Percentiles rank a stretch among this genome's conserved stretches.
Evolutionary conservation across 2,329 filamentous ascomycete genomes (phyloP).

Genomic region (Exophiala lecanii-corni): DNA sequence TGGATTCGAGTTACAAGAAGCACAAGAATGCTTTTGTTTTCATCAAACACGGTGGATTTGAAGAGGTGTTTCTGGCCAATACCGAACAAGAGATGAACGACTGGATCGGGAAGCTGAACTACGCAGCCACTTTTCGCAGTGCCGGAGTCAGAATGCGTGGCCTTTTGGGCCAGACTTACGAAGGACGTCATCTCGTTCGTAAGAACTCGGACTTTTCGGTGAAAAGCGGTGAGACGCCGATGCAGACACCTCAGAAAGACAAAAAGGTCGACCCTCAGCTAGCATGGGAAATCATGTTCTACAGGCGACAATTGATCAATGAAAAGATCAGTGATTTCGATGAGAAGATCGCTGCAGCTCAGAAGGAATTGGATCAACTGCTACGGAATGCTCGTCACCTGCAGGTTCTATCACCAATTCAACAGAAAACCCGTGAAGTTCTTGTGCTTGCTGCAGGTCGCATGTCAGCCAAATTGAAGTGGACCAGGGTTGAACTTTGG

Average conservation of each 20-base stretch:
- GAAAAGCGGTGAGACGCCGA: conserved; percentile 58
- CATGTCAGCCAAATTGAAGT: conserved; percentile 83
- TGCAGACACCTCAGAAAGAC: conserved; percentile 35
- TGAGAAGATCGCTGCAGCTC: conserved; percentile 65
- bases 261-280: conserved; percentile 61
- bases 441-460: conserved; percentile 79
- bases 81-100: conserved; percentile 91
- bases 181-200: conserved; percentile 68
- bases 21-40: conserved; percentile 95
- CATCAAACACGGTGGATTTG: conserved; percentile 76
- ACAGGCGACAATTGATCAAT: conserved; percentile 75
- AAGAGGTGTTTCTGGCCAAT: conserved; percentile 88
- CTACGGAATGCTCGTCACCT: conserved; percentile 87
- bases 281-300: conserved; percentile 77
- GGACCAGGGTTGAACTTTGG: conserved; percentile 93
- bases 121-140: conserved; percentile 88
- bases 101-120: conserved; percentile 94
- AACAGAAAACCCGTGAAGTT: conserved; percentile 81
- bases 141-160: conserved; percentile 87
- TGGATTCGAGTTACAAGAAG: conserved; percentile 80
- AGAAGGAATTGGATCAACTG: conserved; percentile 76
- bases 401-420: conserved; percentile 81
- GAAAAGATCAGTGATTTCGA: conserved; percentile 80
- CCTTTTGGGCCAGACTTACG: conserved; percentile 77
- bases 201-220: conserved; percentile 55